Base-by-base conservation (phyloP, 2,329 filamentous ascomycete genomes). In the Orbilia brochopaga region DNA sequence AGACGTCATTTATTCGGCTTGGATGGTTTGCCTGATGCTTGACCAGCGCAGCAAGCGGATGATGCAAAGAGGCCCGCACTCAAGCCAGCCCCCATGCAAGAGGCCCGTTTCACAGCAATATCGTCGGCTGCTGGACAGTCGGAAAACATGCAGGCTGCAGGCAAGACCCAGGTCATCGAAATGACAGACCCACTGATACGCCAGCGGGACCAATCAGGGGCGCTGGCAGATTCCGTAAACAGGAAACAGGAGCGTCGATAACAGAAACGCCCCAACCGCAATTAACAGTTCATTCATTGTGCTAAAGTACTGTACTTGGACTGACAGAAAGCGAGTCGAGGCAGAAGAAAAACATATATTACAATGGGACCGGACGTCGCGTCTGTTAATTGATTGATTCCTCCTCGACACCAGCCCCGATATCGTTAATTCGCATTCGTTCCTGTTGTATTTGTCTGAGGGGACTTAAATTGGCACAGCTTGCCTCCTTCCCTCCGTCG, bases 51-150 rank as follows among this genome's bases (percentile, higher is more conserved):
- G n/a, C n/a, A n/a, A n/a, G n/a, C 48, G 17, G 11, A 61, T 60
- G 50, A 55, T 60, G 60, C 55, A 51, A 72, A 72, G 54, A 54
- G 55, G 44, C 57, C 58, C 53, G 65, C 65, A 57, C 56, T 62
- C 62, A 62, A 69, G 52, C 58, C 23, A 60, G 35, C 46, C 40
- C 27, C 44, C 57, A 62, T 62, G 65, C 65, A 56, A 58, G 46
- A 63, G 27, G 44, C 30, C 37, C 52, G 65, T 69, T 69, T 69
- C 65, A 69, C 58, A 32, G 61, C 44, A 54, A 24, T 37, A 37
- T 52, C 57, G 60, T 61, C 63, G 57, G n/a, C 37, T 17, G 37
- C 11, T 42, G 37, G 13, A 42, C 37, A 42, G 37, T 42, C 37
- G 37, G 37, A 44, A 53, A 69, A 52, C 23, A 32, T 62, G 42